Evolutionary conservation across 1,139 yeast species (phyloP), one percentile per base, ranked within the genome.

Genomic region (Candida freyschussii): DNA sequence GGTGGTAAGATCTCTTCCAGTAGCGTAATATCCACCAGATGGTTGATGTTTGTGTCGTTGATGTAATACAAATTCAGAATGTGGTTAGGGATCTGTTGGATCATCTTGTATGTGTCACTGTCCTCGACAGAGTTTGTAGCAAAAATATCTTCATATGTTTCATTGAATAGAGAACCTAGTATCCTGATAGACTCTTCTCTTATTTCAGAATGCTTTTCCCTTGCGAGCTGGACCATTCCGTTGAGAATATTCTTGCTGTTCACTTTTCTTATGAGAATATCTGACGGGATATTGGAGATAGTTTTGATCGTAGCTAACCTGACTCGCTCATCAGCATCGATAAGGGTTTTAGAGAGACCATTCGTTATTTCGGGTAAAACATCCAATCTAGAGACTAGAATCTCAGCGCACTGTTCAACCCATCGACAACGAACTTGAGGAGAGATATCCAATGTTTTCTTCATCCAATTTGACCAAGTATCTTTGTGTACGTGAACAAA

Each of bases 311-410:
- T 76, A 1, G 69, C 60, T 19, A 74, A 62, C 42, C 96, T 67
- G 2, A 85, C 95, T 30, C 65, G 69, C 40, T 82, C 93, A 48
- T 84, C 89, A 0, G 78, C 63, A 56, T 89, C 96, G 26, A 82
- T 66, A 16, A 87, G 62, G 25, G 91, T 75, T 47, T 80, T 80
- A 21, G 76, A 62, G 13, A 85, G 52, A 1, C 87, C 85, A 34
- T 66, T 68, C 5, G 73, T 60, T 7, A 85, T 57, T 24, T 80
- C 81, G 0, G 52, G 43, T 5, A 60, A 51, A 4, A 72, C 59
- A 39, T 81, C 93, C 13, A 62, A 53, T 40, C 75, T 60, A 3
- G 60, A 45, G 2, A 66, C 60, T 3, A 80, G 44, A 13, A 75
- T 62, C 4, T 54, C 54, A 4, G 72, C 65, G 1, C 77, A 55